phyloP scores from a whole-genome alignment of 2,329 filamentous ascomycete genomes.

The Capronia americana region DNA sequence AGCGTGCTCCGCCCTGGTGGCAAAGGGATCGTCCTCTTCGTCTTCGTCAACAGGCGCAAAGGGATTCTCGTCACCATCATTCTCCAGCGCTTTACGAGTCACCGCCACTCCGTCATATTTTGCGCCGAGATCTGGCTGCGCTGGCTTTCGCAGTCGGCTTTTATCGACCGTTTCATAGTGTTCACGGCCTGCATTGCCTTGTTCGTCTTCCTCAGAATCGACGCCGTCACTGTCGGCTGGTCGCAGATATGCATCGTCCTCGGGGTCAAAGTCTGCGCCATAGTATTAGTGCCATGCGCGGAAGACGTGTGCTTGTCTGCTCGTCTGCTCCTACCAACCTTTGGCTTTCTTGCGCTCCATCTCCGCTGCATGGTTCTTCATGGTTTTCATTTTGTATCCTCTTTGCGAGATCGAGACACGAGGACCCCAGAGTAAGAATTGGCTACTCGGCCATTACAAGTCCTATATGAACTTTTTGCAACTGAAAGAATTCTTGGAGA shows the following conservation, averaged over 20 bases:
- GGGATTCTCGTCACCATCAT: slow-evolving; percentile 36
- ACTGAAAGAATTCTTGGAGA: slow-evolving; percentile 27
- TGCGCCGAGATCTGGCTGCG: slow-evolving; percentile 72
- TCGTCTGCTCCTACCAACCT: slow-evolving; percentile 14
- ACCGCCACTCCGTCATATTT: slow-evolving; percentile 79
- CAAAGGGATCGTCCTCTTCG: slow-evolving; percentile 40
- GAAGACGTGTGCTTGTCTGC: not conserved
- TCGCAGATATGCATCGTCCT: slow-evolving; percentile 63
- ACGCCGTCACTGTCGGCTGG: slow-evolving; percentile 62
- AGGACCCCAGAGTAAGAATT: not conserved
- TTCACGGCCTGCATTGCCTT: slow-evolving; percentile 71
- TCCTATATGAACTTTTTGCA: slow-evolving; percentile 5
- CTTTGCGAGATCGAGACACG: not conserved
- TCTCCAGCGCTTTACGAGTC: slow-evolving; percentile 65
- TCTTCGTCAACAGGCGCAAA: slow-evolving; percentile 38
- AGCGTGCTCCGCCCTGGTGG: slow-evolving; percentile 6
- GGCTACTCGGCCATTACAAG: not conserved
- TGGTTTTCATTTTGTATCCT: slow-evolving; percentile 22
- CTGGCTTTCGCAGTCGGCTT: slow-evolving; percentile 79
- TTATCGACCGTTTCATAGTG: slow-evolving; percentile 87
- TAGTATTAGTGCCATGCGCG: slow-evolving; percentile 7
- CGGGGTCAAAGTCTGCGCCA: slow-evolving; percentile 76
- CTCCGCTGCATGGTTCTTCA: slow-evolving; percentile 25
- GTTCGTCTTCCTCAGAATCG: slow-evolving; percentile 54
- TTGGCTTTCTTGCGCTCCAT: slow-evolving; percentile 28